Base-by-base conservation (phyloP, 257 asterid species). In the Osmanthus fragrans region DNA sequence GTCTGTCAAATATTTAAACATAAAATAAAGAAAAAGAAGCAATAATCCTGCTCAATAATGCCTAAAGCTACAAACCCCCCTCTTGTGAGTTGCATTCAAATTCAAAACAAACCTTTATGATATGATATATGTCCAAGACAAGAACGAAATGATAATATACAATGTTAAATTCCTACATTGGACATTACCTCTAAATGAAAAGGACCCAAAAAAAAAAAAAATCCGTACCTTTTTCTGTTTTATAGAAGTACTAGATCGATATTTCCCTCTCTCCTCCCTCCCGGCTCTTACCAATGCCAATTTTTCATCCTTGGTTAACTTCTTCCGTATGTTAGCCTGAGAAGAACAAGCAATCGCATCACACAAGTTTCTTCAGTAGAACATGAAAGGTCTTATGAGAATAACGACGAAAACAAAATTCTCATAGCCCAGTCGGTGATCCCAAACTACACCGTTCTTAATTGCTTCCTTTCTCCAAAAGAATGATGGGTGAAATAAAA, bases 261-360 rank as follows among this genome's bases (percentile, higher is more conserved):
- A 93, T 81, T 82, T 82, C 60, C 91, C 97, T 63, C 90, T 84
- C 34, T 92, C 97, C 82, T 93, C 98, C 80, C 98, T 88, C 67
- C 89, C 87, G 63, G 89, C 97, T 84, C 88, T 88, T 27, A 92
- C 75, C 74, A 87, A 18, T 21, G 88, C 95, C 82, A 87, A 76
- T 68, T 79, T 88, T 84, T 95, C 88, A 10, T 91, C 96, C 86
- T 93, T 95, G 72, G 92, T 90, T 9, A 88, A 58, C 89, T 91
- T 95, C 88, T 16, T 85, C 79, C 86, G 84, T 77, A 92, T 89
- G 87, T 93, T 85, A 12, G 92, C 97, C 99, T 95, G 86, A 64
- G 70, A 45, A 25, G 72, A 47, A 82, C 74, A 23, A 60, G 66
- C 79, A 84, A 84, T 65, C 36, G 76, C 42, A 80, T 84, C 19